These are phyloP conservation scores for Boletus edulis DNA, from an alignment of 768 basidiomycete species.

Conservation along the genomic window DNA sequence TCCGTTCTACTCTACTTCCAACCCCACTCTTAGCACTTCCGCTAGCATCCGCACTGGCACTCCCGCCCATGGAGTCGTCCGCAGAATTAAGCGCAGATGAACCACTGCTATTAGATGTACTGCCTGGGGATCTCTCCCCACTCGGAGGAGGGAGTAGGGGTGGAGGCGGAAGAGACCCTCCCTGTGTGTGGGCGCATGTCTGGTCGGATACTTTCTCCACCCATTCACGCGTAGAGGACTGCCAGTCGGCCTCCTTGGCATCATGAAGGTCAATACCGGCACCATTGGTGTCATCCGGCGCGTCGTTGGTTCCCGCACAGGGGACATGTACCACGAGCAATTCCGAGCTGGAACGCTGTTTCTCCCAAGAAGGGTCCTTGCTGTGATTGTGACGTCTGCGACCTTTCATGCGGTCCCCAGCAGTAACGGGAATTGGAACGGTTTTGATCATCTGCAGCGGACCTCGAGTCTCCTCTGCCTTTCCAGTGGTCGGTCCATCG, in stretches of 20 bases:
- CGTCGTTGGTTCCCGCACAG: slow-evolving; percentile 11
- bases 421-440: slow-evolving; percentile 26
- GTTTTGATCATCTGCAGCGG: slow-evolving; percentile 17
- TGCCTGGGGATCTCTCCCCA: slow-evolving; percentile 24
- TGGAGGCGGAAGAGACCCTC: neutral
- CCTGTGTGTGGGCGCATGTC: slow-evolving; percentile 16
- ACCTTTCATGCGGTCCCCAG: slow-evolving; percentile 27
- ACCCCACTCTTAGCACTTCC: slow-evolving; percentile 13
- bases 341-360: slow-evolving; percentile 17
- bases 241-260: slow-evolving; percentile 23
- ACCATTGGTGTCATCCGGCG: slow-evolving; percentile 18
- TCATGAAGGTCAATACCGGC: slow-evolving; percentile 13
- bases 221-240: slow-evolving; percentile 43
- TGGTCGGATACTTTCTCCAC: slow-evolving; percentile 41
- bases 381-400: slow-evolving; percentile 7
- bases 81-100: slow-evolving; percentile 23
- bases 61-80: slow-evolving; percentile 22
- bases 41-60: neutral
- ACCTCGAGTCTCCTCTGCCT: neutral
- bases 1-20: slow-evolving; percentile 3
- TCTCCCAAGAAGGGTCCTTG: neutral
- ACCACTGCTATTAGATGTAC: slow-evolving; percentile 24
- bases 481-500: slow-evolving; percentile 17
- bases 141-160: slow-evolving; percentile 5
- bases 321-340: slow-evolving; percentile 32